Evolutionary conservation across 169 alveolate genomes (phyloP), one percentile per base, ranked within the genome.

Genomic region (Babesia caballi): DNA sequence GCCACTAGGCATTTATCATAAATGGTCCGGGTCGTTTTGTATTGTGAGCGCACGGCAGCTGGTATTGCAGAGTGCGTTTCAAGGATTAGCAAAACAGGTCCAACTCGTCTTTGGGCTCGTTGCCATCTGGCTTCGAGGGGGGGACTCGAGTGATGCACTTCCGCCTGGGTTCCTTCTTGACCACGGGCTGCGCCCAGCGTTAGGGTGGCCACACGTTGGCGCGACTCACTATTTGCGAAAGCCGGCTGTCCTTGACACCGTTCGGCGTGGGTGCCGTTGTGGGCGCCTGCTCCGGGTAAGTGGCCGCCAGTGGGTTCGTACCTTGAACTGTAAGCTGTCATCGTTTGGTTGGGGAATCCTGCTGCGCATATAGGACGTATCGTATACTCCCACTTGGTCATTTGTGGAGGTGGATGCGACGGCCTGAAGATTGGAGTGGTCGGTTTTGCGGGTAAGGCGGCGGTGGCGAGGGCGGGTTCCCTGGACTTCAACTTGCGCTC

Each of bases 131-230:
- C 15, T 42, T 63, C 5, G 60, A 6, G 19, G 52, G 15, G 6
- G 73, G 41, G 9, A 12, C 30, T 3, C 73, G 44, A 15, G 61
- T 42, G 19, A 63, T 63, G 32, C 73, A 63, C 47, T 63, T 63
- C 30, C 73, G 41, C 44, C 73, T 14, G 19, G 60, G 41, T 35
- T 46, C 73, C 73, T 63, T 63, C 47, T 63, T 63, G 2, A 47
- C 23, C 9, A n/a, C 23, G 21, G 28, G 32, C 73, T 63, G 41
- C 8, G 21, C 17, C 4, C n/a, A 27, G 12, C 5, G 4, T 0
- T 2, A 23, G 15, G 4, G 2, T 23, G 6, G 15, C 8, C 1
- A 23, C 12, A 19, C 3, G 6, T 3, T 19, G 33, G 2, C 21
- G 14, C 8, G 3, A 15, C 38, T 40, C 15, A 59, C 69, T 41